Conservation (phyloP, 306 rosid species). For the Vigna mungo region DNA sequence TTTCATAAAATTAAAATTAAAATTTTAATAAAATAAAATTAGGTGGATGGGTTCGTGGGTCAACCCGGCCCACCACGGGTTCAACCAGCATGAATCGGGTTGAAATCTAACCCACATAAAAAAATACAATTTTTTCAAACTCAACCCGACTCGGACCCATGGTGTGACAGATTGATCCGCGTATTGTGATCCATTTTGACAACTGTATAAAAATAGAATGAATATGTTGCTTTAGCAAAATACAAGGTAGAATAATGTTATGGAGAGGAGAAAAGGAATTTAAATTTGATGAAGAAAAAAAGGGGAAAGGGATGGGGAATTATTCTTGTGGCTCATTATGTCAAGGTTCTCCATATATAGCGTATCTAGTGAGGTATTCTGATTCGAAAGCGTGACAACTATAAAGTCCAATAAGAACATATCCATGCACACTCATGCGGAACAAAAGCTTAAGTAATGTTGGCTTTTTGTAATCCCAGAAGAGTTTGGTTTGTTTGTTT, state of each 20-base stretch:
- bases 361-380: conserved; percentile 30
- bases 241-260: neutral
- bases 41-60: too few species aligned
- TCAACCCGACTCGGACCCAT: too few species aligned
- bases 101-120: too few species aligned
- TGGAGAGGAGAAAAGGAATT: neutral
- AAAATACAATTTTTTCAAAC: too few species aligned
- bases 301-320: neutral
- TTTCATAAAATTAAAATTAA: too few species aligned
- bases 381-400: conserved; percentile 40
- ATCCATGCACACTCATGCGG: neutral
- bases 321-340: conserved; percentile 32
- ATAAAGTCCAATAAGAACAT: conserved; percentile 31
- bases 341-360: conserved; percentile 38
- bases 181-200: too few species aligned
- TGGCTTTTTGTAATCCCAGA: neutral
- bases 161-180: too few species aligned
- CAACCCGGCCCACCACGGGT: too few species aligned
- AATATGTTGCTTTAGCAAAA: neutral
- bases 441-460: conserved; percentile 12
- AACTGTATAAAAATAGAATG: too few species aligned
- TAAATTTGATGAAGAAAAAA: neutral
- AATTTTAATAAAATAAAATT: too few species aligned
- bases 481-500: conserved; percentile 15
- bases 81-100: too few species aligned